These are phyloP conservation scores for Mycosphaerella arachidis DNA, from an alignment of 2,329 filamentous ascomycete species.

Conservation along the genomic window DNA sequence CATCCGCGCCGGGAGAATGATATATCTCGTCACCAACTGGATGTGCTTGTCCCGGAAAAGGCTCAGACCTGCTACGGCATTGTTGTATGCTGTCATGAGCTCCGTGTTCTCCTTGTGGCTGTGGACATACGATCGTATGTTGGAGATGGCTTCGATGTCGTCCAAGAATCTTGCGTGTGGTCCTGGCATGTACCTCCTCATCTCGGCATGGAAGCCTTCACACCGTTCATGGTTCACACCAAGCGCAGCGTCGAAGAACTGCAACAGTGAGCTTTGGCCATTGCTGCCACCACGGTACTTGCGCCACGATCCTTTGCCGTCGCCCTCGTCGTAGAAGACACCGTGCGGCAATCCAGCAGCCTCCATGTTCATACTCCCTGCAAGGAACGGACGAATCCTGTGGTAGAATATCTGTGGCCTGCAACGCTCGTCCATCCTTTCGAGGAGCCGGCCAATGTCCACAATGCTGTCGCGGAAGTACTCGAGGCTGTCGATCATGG, in stretches of 20 bases:
- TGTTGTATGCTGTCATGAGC: constrained; percentile 44
- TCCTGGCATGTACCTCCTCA: constrained; percentile 53
- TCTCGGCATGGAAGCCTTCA: constrained; percentile 36
- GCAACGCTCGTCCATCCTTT: constrained; percentile 50
- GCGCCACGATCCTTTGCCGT: constrained; percentile 46
- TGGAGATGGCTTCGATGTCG: constrained; percentile 42
- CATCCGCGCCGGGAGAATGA: constrained; percentile 41
- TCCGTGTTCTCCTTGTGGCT: constrained; percentile 31
- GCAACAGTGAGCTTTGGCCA: constrained; percentile 52
- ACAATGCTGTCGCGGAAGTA: constrained; percentile 40
- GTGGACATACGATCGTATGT: constrained; percentile 44
- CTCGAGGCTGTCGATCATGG: constrained; percentile 38
- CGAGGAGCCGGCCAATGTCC: constrained; percentile 41
- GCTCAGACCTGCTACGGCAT: constrained; percentile 43
- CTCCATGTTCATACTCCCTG: constrained; percentile 53
- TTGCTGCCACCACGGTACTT: constrained; percentile 53
- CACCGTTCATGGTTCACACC: constrained; percentile 43
- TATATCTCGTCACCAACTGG: constrained; percentile 50
- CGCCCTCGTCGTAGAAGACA: constrained; percentile 50
- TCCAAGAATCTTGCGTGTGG: constrained; percentile 49
- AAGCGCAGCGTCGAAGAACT: constrained; percentile 51
- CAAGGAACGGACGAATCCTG: constrained; percentile 48
- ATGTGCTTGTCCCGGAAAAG: constrained; percentile 50
- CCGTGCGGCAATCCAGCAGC: constrained; percentile 48
- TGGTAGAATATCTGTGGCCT: constrained; percentile 49